Evolutionary conservation across 2,329 filamentous ascomycete genomes (phyloP).

Genomic region (Venturia nashicola): DNA sequence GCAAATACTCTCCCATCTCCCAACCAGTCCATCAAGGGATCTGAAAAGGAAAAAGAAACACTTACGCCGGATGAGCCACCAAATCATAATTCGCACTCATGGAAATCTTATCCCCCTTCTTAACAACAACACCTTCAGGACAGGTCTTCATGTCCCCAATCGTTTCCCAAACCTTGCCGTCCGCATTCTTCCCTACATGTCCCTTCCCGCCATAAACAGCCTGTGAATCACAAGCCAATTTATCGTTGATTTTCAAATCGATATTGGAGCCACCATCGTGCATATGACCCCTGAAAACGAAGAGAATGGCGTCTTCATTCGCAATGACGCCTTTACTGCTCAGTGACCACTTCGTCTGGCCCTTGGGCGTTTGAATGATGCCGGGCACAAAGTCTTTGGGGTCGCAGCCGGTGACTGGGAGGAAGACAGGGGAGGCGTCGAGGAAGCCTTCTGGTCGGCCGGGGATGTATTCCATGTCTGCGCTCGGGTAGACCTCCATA

Average conservation of each 20-base stretch:
- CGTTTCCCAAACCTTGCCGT: conserved; percentile 4
- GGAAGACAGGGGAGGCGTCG: conserved; percentile 5
- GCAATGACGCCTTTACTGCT: conserved; percentile 1
- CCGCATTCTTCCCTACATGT: not conserved
- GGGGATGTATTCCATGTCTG: conserved; percentile 7
- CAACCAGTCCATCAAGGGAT: too few relatives aligned
- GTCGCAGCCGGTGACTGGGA: conserved; percentile 4
- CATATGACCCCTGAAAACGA: conserved; percentile 4
- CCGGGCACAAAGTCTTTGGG: not conserved
- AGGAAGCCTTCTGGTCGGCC: not conserved
- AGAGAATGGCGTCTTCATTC: conserved; percentile 3
- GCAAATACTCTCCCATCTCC: too few relatives aligned
- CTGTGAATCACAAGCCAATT: conserved; percentile 6
- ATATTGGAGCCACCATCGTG: conserved; percentile 6
- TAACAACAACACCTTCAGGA: not conserved
- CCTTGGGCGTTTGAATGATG: not conserved
- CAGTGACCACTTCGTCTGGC: not conserved
- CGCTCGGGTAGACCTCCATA: not conserved
- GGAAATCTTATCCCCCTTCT: conserved; percentile 8
- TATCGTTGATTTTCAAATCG: not conserved
- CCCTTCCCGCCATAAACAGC: conserved; percentile 6
- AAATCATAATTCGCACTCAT: conserved; percentile 6
- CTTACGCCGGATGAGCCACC: conserved; percentile 8
- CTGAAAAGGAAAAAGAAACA: not conserved
- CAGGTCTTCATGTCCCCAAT: conserved; percentile 6